Conservation (phyloP, 495 filamentous ascomycete genomes). For the Neurospora sp. region DNA sequence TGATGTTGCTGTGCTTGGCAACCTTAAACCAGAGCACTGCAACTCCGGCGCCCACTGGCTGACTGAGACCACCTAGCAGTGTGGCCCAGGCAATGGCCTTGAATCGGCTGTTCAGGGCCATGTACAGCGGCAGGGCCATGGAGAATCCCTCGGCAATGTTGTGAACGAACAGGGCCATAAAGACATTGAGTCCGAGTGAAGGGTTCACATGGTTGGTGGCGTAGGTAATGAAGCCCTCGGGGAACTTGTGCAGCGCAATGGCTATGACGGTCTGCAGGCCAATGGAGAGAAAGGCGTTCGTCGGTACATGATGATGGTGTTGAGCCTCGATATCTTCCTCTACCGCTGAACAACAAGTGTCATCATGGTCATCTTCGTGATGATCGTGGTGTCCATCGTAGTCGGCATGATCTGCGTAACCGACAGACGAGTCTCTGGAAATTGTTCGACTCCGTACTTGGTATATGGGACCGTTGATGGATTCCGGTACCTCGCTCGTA, state of each 20-base stretch:
- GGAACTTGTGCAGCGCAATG: constrained; percentile 92
- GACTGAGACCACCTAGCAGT: constrained; percentile 73
- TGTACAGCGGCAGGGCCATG: constrained; percentile 82
- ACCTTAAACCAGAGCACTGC: constrained; percentile 76
- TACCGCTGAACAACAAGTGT: constrained; percentile 15
- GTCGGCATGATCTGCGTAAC: not conserved
- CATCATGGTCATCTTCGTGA: constrained; percentile 16
- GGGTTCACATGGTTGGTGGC: constrained; percentile 96
- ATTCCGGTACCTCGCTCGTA: not conserved
- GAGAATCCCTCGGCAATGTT: constrained; percentile 97
- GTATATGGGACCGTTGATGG: not conserved
- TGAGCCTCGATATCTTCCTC: constrained; percentile 35
- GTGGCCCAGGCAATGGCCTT: constrained; percentile 79
- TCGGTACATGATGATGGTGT: constrained; percentile 94
- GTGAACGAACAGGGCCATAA: constrained; percentile 92
- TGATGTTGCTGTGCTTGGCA: constrained; percentile 39
- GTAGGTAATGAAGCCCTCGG: constrained; percentile 97
- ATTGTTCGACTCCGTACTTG: not conserved
- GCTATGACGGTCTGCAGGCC: constrained; percentile 88
- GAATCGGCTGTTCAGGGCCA: constrained; percentile 65
- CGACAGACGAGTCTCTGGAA: not conserved
- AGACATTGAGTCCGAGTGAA: constrained; percentile 75
- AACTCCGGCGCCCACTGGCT: constrained; percentile 75
- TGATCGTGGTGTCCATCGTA: constrained; percentile 9
- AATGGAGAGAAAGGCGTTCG: constrained; percentile 87